phyloP scores from a whole-genome alignment of 345 rosid genomes.

The Viola odorata region DNA sequence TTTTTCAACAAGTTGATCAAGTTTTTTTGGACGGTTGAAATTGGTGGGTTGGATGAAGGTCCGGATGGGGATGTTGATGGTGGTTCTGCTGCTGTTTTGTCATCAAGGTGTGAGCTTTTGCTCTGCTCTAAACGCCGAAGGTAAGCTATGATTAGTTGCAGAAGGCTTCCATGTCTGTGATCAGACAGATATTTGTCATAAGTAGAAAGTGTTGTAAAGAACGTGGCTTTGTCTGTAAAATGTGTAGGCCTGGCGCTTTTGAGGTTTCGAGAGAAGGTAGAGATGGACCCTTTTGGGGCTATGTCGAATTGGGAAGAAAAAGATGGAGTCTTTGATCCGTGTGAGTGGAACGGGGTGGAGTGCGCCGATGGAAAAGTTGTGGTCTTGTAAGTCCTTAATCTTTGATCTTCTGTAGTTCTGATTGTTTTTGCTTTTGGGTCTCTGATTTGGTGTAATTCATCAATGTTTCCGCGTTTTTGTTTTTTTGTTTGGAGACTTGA shows the following conservation, averaged over 20 bases:
- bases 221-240: too few relatives aligned
- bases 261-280: conserved; percentile 57
- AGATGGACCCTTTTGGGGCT: conserved; percentile 64
- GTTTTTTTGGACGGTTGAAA: conserved; percentile 15
- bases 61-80: conserved; percentile 13
- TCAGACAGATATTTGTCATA: background rate
- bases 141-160: conserved; percentile 20
- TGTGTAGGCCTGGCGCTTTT: conserved; percentile 54
- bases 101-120: conserved; percentile 28
- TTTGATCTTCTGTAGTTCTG: background rate
- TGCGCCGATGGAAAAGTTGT: conserved; percentile 67
- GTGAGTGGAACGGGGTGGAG: conserved; percentile 78
- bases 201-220: background rate
- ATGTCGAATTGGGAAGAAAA: conserved; percentile 52
- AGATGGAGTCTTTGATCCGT: conserved; percentile 40
- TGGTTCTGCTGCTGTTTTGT: conserved; percentile 18
- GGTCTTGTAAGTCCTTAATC: conserved; percentile 46
- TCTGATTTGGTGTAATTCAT: background rate
- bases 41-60: conserved; percentile 13
- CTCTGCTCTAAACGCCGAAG: conserved; percentile 53
- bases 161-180: background rate
- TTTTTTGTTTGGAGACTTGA: too few relatives aligned
- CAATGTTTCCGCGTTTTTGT: too few relatives aligned
- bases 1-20: background rate
- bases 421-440: conserved; percentile 2